Conservation (phyloP, 495 filamentous ascomycete species). For the Neurospora sp. region DNA sequence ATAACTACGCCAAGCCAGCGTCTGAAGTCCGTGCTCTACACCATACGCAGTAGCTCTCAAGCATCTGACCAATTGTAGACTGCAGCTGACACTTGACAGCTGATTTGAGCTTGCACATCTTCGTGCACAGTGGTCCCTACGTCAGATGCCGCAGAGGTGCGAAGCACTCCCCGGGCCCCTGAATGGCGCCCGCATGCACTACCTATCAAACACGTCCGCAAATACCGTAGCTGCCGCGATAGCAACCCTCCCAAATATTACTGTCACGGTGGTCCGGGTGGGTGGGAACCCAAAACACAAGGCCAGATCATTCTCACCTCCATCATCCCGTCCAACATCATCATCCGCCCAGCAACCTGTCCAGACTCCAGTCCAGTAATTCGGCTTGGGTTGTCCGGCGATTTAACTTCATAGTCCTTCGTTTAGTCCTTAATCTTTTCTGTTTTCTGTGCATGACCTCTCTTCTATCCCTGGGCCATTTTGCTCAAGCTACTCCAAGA, state of each 20-base stretch:
- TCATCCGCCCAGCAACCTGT: background rate
- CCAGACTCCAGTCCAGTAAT: background rate
- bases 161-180: background rate
- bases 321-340: background rate
- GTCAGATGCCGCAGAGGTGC: background rate
- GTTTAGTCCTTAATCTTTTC: background rate
- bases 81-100: background rate
- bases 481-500: background rate
- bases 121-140: background rate
- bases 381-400: background rate
- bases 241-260: background rate
- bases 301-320: background rate
- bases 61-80: background rate
- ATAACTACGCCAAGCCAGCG: background rate
- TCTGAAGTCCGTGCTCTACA: background rate
- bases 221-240: background rate
- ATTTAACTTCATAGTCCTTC: background rate
- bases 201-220: background rate
- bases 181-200: background rate
- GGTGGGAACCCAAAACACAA: background rate
- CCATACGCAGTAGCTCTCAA: too few relatives aligned
- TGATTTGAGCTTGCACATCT: background rate
- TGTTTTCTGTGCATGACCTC: background rate
- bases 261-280: background rate
- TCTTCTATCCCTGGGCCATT: background rate